Conservation (phyloP, 108 stramenopile species). For the Parietichytrium sp. region DNA sequence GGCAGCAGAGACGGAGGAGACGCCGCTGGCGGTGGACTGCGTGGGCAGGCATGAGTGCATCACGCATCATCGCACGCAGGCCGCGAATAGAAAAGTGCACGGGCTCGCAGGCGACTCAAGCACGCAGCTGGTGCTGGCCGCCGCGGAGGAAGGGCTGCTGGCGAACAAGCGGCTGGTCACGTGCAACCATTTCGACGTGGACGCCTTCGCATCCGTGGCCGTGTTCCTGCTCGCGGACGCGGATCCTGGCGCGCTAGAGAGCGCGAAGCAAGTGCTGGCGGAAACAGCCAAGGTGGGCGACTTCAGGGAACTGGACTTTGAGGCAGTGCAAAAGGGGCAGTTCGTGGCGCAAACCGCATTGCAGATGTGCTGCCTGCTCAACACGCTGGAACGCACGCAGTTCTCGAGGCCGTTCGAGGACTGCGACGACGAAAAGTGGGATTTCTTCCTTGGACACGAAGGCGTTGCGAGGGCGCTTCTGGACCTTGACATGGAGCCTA, state of each 20-base stretch:
- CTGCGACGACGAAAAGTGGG: constrained; percentile 1
- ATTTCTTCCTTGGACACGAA: not conserved
- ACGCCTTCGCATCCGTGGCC: constrained; percentile 19
- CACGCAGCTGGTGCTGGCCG: constrained; percentile 11
- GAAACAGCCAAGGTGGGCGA: not conserved
- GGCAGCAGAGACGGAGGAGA: too few species aligned
- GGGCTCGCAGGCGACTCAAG: not conserved
- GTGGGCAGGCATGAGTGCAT: not conserved
- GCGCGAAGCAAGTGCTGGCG: not conserved
- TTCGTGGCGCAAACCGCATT: not conserved
- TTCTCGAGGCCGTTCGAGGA: constrained; percentile 30
- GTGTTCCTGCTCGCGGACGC: not conserved
- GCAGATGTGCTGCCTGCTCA: constrained; percentile 14
- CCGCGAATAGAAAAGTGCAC: not conserved
- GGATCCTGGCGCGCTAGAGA: not conserved
- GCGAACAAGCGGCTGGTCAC: not conserved
- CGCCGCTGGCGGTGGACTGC: constrained; percentile 32
- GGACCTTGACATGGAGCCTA: not conserved
- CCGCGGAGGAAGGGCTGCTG: not conserved
- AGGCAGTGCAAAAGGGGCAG: not conserved
- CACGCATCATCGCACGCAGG: not conserved
- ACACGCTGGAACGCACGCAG: not conserved
- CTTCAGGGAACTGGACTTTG: not conserved
- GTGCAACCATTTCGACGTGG: constrained; percentile 1
- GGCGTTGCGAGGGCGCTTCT: not conserved